A percentile compares a stretch with the other conserved stretches of the same genome.
Evolutionary conservation across 441 rosid species (phyloP).

Genomic region (Metrosideros polymorpha): DNA sequence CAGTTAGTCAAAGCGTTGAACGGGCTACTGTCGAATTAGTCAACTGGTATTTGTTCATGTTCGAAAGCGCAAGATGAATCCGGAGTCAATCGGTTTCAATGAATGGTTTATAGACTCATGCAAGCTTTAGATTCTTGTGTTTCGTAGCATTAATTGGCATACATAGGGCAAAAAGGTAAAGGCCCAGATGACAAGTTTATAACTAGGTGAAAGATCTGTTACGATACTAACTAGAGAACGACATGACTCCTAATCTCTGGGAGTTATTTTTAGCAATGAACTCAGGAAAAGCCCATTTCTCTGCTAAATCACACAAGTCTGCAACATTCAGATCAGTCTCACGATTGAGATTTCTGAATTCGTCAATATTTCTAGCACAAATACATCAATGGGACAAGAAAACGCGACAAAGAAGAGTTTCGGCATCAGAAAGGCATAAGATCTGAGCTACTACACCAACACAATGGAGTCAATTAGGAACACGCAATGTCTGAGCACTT

Average conservation of each 20-base stretch:
- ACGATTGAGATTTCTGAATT: neutral
- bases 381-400: neutral
- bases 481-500: neutral
- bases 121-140: too few species aligned
- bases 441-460: neutral
- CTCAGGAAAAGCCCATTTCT: neutral
- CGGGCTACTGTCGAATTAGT: neutral
- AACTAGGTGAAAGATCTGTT: neutral
- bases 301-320: neutral
- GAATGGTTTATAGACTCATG: too few species aligned
- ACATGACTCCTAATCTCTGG: neutral
- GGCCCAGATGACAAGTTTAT: neutral
- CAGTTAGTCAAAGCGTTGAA: neutral
- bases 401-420: too few species aligned
- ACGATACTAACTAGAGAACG: neutral
- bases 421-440: neutral
- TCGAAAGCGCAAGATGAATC: neutral
- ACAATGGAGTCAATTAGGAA: neutral
- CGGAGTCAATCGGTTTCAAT: neutral
- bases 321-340: neutral
- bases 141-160: neutral
- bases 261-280: neutral
- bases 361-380: neutral
- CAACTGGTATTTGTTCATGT: neutral
- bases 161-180: neutral